phyloP scores from a whole-genome alignment of 495 filamentous ascomycete species.

The Achaetomiella virescens region DNA sequence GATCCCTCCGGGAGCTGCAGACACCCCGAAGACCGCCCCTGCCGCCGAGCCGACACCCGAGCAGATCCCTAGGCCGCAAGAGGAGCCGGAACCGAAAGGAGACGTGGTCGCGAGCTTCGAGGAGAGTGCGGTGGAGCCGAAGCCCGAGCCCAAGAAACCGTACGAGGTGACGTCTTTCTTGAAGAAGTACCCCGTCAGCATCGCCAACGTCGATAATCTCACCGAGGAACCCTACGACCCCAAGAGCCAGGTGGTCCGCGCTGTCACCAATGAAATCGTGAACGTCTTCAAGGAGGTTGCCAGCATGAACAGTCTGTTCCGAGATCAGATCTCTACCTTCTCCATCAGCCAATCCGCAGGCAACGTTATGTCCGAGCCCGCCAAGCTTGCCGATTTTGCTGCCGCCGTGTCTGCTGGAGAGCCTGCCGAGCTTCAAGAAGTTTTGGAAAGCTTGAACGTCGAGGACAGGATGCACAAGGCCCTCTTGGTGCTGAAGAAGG shows the following conservation, averaged over 20 bases:
- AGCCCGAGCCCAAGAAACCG: slow-evolving; percentile 46
- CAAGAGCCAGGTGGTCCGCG: slow-evolving; percentile 77
- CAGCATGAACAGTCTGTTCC: slow-evolving; percentile 86
- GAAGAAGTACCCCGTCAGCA: slow-evolving; percentile 78
- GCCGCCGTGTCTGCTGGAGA: slow-evolving; percentile 91
- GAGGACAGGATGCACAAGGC: slow-evolving; percentile 87
- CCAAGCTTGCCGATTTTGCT: slow-evolving; percentile 92
- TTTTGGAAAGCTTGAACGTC: slow-evolving; percentile 81
- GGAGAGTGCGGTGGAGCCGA: slow-evolving; percentile 54
- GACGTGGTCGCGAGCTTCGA: slow-evolving; percentile 98
- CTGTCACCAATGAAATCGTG: slow-evolving; percentile 93
- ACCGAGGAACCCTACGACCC: slow-evolving; percentile 81
- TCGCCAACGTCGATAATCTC: slow-evolving; percentile 93
- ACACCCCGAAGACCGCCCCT: slow-evolving; percentile 33
- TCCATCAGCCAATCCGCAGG: slow-evolving; percentile 90
- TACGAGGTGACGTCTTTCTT: slow-evolving; percentile 92
- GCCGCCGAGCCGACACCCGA: slow-evolving; percentile 49
- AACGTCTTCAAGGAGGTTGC: slow-evolving; percentile 98
- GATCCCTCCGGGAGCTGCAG: slow-evolving; percentile 53
- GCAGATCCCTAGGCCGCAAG: slow-evolving; percentile 40
- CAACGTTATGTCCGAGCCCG: slow-evolving; percentile 90
- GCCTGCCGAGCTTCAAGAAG: slow-evolving; percentile 84
- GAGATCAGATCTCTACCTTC: slow-evolving; percentile 95
- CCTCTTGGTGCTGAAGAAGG: slow-evolving; percentile 88
- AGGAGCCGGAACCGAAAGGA: slow-evolving; percentile 56